Percentiles rank a stretch among this genome's conserved stretches.
phyloP scores from a whole-genome alignment of 2,329 filamentous ascomycete species.

The Elsinoe necatrix region DNA sequence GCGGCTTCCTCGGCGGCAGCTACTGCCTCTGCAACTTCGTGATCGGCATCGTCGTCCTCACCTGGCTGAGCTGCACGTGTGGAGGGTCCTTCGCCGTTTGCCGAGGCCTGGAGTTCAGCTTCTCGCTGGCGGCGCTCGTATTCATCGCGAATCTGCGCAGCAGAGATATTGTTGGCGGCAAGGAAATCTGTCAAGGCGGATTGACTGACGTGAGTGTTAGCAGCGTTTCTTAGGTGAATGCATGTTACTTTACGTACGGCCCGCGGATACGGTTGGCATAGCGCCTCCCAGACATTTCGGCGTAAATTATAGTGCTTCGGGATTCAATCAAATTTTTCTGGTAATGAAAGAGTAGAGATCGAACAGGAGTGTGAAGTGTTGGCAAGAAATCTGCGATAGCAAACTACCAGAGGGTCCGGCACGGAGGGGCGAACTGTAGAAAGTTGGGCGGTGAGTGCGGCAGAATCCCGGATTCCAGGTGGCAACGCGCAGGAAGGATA shows the following conservation, averaged over 20 bases:
- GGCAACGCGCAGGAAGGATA: not conserved
- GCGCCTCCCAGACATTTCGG: conserved; percentile 30
- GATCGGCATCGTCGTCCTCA: conserved; percentile 24
- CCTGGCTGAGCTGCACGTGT: conserved; percentile 27
- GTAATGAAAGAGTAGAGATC: no score
- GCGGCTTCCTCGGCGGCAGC: conserved; percentile 28
- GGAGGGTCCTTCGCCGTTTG: conserved; percentile 31
- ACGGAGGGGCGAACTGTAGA: not conserved
- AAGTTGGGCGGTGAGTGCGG: not conserved
- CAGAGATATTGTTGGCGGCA: conserved; percentile 65
- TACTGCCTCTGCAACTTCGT: conserved; percentile 35
- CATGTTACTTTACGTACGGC: conserved; percentile 41
- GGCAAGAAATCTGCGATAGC: not conserved
- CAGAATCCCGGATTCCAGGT: conserved; percentile 5
- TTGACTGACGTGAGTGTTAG: conserved; percentile 36
- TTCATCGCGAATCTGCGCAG: conserved; percentile 52
- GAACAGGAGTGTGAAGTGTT: not conserved
- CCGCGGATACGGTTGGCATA: conserved; percentile 44
- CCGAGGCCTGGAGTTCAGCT: conserved; percentile 36
- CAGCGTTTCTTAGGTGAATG: no score
- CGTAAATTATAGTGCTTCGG: no score
- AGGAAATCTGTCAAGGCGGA: conserved; percentile 62
- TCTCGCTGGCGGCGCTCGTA: conserved; percentile 47
- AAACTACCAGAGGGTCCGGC: not conserved
- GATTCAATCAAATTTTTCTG: not conserved